Evolutionary conservation across 129 eudicot species (phyloP).

Genomic region (Scalesia atractyloides): DNA sequence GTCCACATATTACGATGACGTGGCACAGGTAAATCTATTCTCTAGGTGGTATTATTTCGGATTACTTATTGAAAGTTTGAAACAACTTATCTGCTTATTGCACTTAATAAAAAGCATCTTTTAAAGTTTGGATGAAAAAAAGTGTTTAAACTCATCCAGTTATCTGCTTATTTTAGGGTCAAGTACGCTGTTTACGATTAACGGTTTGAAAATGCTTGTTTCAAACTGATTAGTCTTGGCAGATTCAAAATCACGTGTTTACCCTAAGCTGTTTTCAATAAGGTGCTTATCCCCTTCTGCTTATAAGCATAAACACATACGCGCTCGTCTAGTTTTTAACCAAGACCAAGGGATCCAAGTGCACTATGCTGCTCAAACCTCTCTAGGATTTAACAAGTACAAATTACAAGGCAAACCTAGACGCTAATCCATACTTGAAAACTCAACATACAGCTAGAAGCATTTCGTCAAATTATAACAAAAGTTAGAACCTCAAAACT

Average conservation of each 20-base stretch:
- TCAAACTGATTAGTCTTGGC: not conserved
- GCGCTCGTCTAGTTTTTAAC: not conserved
- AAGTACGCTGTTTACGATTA: not conserved
- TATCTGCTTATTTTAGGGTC: not conserved
- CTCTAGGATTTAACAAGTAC: not conserved
- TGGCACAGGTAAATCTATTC: not conserved
- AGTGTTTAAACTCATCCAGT: not conserved
- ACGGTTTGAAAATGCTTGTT: not conserved
- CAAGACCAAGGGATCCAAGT: not conserved
- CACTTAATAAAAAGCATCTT: not conserved
- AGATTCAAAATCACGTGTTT: not conserved
- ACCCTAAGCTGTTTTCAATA: not conserved
- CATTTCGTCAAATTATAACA: not conserved
- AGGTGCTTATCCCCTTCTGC: not conserved
- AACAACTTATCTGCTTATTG: not conserved
- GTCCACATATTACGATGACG: not conserved
- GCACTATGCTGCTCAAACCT: not conserved
- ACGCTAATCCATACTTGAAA: constrained; percentile 7
- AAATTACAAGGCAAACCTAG: not conserved
- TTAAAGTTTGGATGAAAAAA: not conserved
- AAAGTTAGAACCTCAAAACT: not conserved
- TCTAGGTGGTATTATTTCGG: not conserved
- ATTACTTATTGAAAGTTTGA: too few relatives aligned
- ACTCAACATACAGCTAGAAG: not conserved
- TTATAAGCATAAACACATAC: not conserved